These are phyloP conservation scores for Hypoxylon rickii DNA, from an alignment of 495 filamentous ascomycete species.

Conservation along the genomic window DNA sequence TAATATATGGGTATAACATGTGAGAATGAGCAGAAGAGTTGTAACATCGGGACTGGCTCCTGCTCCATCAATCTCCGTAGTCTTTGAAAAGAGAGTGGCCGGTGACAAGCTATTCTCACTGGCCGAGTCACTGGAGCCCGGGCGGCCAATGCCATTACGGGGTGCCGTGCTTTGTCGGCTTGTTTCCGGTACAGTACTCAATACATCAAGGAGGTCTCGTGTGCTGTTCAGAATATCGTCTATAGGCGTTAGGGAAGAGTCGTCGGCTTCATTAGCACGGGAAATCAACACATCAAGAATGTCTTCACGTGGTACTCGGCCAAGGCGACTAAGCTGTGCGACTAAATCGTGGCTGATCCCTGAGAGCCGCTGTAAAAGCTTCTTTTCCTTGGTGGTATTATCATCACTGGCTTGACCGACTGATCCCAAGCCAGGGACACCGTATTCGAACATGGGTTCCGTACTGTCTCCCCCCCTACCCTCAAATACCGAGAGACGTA, in stretches of 20 bases:
- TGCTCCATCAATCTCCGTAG: background rate
- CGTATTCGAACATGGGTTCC: background rate
- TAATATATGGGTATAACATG: slow-evolving; percentile 27
- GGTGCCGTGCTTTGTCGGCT: too few relatives aligned
- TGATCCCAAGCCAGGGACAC: background rate
- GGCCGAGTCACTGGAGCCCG: background rate
- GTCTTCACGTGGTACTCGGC: slow-evolving; percentile 1
- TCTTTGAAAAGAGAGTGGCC: background rate
- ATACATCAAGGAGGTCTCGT: slow-evolving; percentile 19
- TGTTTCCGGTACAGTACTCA: background rate
- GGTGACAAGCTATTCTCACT: background rate
- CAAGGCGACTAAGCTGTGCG: slow-evolving; percentile 9
- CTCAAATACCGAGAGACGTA: background rate
- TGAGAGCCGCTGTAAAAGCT: slow-evolving; percentile 21
- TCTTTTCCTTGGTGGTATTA: background rate
- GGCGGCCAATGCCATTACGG: too few relatives aligned
- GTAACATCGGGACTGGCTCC: slow-evolving; percentile 6
- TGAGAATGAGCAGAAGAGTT: slow-evolving; percentile 25
- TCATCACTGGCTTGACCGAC: background rate
- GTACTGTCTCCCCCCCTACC: background rate
- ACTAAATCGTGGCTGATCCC: slow-evolving; percentile 20
- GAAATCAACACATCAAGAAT: slow-evolving; percentile 16
- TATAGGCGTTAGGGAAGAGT: slow-evolving; percentile 3
- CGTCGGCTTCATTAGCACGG: background rate
- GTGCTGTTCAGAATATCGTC: slow-evolving; percentile 15